Conservation (phyloP, 768 basidiomycete genomes). For the Mycena chlorophos region DNA sequence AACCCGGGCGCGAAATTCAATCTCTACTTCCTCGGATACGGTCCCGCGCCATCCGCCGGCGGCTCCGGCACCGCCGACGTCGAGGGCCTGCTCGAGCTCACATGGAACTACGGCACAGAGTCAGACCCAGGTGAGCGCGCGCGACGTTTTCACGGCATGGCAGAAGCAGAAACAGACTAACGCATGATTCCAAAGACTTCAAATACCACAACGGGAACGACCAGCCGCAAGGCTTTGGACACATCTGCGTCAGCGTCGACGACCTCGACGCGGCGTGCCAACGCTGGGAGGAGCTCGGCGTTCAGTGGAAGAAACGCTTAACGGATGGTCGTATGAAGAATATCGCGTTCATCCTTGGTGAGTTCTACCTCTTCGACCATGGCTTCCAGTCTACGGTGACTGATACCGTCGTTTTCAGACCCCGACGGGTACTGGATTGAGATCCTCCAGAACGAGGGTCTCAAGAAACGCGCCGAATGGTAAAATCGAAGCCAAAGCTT, state of each 20-base stretch:
- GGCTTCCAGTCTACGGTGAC: neutral
- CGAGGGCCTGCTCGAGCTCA: constrained; percentile 73
- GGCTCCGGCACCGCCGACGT: constrained; percentile 56
- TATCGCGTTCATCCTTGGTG: constrained; percentile 78
- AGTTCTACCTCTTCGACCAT: neutral
- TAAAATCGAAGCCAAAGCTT: neutral
- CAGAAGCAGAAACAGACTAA: too few species aligned
- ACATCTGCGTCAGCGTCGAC: constrained; percentile 85
- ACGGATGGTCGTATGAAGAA: constrained; percentile 84
- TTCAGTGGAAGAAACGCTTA: constrained; percentile 83
- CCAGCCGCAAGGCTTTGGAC: constrained; percentile 84
- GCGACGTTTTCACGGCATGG: too few species aligned
- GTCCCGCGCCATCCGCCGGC: constrained; percentile 40
- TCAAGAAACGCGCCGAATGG: neutral
- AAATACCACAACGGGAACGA: constrained; percentile 85
- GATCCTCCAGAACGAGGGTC: constrained; percentile 22
- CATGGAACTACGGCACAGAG: constrained; percentile 91
- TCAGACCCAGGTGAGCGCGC: too few species aligned
- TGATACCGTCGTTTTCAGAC: constrained; percentile 29
- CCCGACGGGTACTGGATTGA: constrained; percentile 65
- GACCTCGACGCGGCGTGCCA: constrained; percentile 82
- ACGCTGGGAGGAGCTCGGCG: constrained; percentile 79
- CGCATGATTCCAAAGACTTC: too few species aligned
- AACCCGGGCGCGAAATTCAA: constrained; percentile 60
- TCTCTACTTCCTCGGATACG: constrained; percentile 84